phyloP scores from a whole-genome alignment of 2,329 filamentous ascomycete species.

The Arthrinium puccinioides region DNA sequence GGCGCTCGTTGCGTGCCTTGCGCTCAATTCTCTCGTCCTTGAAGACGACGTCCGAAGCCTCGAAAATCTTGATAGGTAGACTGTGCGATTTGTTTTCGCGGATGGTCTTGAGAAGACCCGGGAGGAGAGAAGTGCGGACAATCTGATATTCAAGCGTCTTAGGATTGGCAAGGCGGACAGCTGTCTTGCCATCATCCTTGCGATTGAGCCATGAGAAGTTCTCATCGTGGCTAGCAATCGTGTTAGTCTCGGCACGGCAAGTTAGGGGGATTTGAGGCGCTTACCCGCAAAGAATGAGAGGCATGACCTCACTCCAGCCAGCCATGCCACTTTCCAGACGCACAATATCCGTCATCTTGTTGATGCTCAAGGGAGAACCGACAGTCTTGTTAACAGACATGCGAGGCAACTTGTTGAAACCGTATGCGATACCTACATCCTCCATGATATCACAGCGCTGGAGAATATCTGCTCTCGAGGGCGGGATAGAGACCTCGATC shows the following conservation, averaged over 20 bases:
- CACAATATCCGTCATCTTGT: constrained; percentile 91
- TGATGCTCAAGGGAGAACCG: constrained; percentile 80
- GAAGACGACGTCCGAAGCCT: constrained; percentile 81
- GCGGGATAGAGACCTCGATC: constrained; percentile 75
- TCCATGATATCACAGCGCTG: constrained; percentile 99
- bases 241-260: neutral
- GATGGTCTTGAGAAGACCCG: constrained; percentile 71
- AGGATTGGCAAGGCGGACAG: constrained; percentile 68
- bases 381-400: constrained; percentile 82
- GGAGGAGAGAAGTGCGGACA: constrained; percentile 66
- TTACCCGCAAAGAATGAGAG: constrained; percentile 70
- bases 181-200: constrained; percentile 63
- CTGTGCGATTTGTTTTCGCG: constrained; percentile 70
- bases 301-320: constrained; percentile 94
- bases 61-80: constrained; percentile 75
- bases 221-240: constrained; percentile 70
- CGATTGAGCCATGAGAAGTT: constrained; percentile 84
- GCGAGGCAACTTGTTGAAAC: constrained; percentile 91
- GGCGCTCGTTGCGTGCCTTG: constrained; percentile 84
- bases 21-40: constrained; percentile 79
- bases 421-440: constrained; percentile 92
- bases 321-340: constrained; percentile 85
- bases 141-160: constrained; percentile 78
- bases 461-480: constrained; percentile 87
- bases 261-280: neutral